Evolutionary conservation across 139 green algal species (phyloP), one percentile per base, ranked within the genome.

Genomic region (Chlamydomonas urium): DNA sequence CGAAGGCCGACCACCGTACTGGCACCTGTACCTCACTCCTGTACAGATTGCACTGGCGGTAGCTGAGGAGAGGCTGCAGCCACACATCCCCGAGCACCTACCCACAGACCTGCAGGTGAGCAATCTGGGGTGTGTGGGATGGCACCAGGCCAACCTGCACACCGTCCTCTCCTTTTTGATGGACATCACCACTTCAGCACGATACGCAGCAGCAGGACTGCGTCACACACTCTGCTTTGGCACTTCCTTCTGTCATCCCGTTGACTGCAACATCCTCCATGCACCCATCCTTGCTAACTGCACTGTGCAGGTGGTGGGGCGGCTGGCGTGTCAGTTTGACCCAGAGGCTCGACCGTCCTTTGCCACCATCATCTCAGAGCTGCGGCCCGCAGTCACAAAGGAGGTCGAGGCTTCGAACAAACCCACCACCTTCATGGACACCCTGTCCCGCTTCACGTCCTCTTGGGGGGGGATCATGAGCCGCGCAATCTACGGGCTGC

Each of bases 1-100:
- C 0, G 70, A 26, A 29, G 63, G 83, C 63, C 47, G 74, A 31
- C 66, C 79, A 50, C 90, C 90, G 1, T 96, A 96, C 71, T 61
- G 74, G 17, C 67, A 84, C 66, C 81, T 75, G 0, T 90, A 88
- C 81, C 48, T 91, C 26, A 93, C 32, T 14, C 60, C 60, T 35
- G 53, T 17, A 62, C 60, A 67, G 60, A 45, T 67, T 45, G 60
- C 60, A 21, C n/a, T 21, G n/a, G 60, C 60, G 5, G 60, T 67
- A 17, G 60, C 60, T 5, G 60, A 67, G 26, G 60, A 67, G 60
- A 14, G 29, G 6, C 60, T 67, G 17, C 32, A 42, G 60, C 60
- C 60, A 21, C 31, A 45, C 60, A 67, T 67, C 5, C 60, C 60
- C 6, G 33, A 42, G 19, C 4, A 67, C 29, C 60, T 67, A 6